These are phyloP conservation scores for Taiozyma onychis DNA, from an alignment of 1,139 yeast genomes.

Conservation along the genomic window DNA sequence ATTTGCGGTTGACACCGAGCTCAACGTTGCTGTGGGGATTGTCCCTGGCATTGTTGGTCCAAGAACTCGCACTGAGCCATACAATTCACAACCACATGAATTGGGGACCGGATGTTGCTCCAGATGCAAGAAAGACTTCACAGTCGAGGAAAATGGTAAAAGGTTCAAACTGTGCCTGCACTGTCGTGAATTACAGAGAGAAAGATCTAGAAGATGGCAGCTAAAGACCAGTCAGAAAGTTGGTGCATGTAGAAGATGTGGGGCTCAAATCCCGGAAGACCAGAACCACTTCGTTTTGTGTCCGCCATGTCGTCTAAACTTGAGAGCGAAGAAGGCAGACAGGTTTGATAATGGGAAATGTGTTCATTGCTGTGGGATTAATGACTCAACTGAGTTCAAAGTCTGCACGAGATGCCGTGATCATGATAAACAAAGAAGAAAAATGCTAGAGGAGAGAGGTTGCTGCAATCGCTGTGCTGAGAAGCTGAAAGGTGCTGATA, in stretches of 20 bases:
- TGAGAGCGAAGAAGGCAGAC: constrained; percentile 49
- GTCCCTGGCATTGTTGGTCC: constrained; percentile 19
- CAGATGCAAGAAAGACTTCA: constrained; percentile 55
- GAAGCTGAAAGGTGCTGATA: constrained; percentile 39
- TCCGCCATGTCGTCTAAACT: constrained; percentile 49
- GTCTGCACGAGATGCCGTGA: constrained; percentile 61
- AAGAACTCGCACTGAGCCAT: constrained; percentile 5
- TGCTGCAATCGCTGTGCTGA: constrained; percentile 59
- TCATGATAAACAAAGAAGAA: constrained; percentile 52
- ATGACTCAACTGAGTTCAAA: constrained; percentile 45
- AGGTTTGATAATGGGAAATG: constrained; percentile 61
- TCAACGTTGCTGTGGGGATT: constrained; percentile 19
- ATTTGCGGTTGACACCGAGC: constrained; percentile 20
- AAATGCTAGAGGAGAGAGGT: constrained; percentile 50
- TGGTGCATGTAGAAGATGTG: constrained; percentile 65
- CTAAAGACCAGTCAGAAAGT: constrained; percentile 50
- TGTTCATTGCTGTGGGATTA: constrained; percentile 62
- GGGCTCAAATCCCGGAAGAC: constrained; percentile 44
- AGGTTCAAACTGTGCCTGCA: constrained; percentile 54
- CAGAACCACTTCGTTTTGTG: constrained; percentile 51
- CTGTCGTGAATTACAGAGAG: constrained; percentile 58
- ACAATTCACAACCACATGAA: constrained; percentile 1
- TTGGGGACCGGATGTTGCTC: constrained; percentile 32
- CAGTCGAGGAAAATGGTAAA: constrained; percentile 44
- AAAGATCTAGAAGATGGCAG: constrained; percentile 61